Base-by-base conservation (phyloP, 179 eudicot species). In the Amaranthus tricolor region DNA sequence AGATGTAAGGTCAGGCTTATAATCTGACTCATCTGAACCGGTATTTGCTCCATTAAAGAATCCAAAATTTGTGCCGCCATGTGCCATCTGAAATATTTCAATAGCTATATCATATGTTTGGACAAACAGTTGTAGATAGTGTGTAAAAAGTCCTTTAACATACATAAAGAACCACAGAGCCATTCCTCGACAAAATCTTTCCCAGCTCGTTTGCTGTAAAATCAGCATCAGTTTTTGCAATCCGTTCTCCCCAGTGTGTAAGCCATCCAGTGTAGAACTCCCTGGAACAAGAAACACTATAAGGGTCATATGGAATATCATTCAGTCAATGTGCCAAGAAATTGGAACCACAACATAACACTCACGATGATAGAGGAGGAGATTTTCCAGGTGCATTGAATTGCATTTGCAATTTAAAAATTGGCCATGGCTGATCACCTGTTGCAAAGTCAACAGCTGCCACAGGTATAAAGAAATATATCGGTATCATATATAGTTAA, bases 231-330 rank as follows among this genome's bases (percentile, higher is more conserved):
- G 98, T 94, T 72, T 76, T 87, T 19, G 93, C 97, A 78, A 81
- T 80, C 48, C 87, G 80, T 77, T 94, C 98, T 71, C 97, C 97
- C 98, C 98, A 92, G 60, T 94, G 97, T 44, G 98, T 92, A 74
- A 94, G 98, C 98, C 98, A 94, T 70, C 98, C 98, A n/a, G 98
- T 90, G 72, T 94, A 94, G 70, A 94, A 94, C 76, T 94, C 98
- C 49, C 98, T 94, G 84, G 56, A 82, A 73, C 7, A 66, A 77
- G 56, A 80, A 85, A 69, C 56, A 55, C 44, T 51, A 73, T 75
- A 50, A 83, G 77, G 73, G 81, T 69, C 72, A 73, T 54, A 64
- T 62, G 69, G 57, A 72, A 49, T 67, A 64, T 43, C n/a, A 24
- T 47, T 58, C 51, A 31, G 71, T 58, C 62, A 31, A 31, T 31